Conservation (phyloP, 2,329 filamentous ascomycete genomes). For the Beauveria asiatica region DNA sequence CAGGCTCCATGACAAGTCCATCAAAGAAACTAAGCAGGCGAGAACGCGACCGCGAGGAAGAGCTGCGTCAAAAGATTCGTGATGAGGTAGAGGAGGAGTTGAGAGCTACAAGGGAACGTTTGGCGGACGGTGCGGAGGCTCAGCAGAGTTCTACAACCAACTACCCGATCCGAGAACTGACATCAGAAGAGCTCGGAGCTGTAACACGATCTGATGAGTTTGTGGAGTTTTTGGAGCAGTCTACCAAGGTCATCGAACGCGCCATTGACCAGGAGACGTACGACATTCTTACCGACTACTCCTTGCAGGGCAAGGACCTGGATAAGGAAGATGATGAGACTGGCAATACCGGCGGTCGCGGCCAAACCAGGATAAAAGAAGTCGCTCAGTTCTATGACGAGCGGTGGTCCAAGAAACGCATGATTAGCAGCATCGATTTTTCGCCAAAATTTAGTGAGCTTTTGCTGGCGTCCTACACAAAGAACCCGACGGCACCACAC, state of each 20-base stretch:
- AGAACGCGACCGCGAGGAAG: slow-evolving; percentile 77
- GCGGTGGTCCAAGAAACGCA: slow-evolving; percentile 92
- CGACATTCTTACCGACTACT: slow-evolving; percentile 92
- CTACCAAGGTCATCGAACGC: slow-evolving; percentile 93
- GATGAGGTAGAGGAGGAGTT: slow-evolving; percentile 91
- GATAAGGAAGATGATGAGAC: slow-evolving; percentile 76
- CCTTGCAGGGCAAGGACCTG: slow-evolving; percentile 64
- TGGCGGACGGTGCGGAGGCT: slow-evolving; percentile 34
- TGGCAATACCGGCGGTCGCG: slow-evolving; percentile 61
- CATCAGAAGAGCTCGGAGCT: slow-evolving; percentile 76
- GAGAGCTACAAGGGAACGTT: slow-evolving; percentile 57
- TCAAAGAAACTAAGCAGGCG: slow-evolving; percentile 71
- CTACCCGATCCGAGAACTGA: slow-evolving; percentile 74
- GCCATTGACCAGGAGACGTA: slow-evolving; percentile 86
- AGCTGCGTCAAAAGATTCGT: slow-evolving; percentile 74
- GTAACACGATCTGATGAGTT: slow-evolving; percentile 92
- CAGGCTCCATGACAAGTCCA: slow-evolving; percentile 47
- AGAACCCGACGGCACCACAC: slow-evolving; percentile 89
- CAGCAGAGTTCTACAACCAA: slow-evolving; percentile 31
- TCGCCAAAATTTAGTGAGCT: slow-evolving; percentile 93
- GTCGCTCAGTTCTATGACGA: slow-evolving; percentile 91
- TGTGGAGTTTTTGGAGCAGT: slow-evolving; percentile 87
- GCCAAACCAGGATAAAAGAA: slow-evolving; percentile 71
- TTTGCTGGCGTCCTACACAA: slow-evolving; percentile 89
- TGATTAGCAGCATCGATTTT: slow-evolving; percentile 93